Evolutionary conservation across 371 early-diverging fungal species (phyloP).

Genomic region (Mortierella sp.): DNA sequence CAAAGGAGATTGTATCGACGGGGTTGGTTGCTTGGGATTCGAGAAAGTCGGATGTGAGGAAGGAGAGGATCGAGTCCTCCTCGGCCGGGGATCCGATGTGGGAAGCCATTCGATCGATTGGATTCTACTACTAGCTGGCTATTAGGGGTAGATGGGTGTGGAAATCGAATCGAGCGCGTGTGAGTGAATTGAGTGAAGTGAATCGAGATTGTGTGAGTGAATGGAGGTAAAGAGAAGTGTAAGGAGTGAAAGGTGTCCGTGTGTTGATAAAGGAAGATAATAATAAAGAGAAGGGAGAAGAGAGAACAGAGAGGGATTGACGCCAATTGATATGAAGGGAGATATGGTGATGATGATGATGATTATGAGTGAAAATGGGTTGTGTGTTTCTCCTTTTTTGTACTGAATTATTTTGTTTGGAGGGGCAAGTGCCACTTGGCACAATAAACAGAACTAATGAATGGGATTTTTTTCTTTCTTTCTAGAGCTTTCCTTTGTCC

Average conservation of each 20-base stretch:
- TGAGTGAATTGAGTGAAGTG: neutral
- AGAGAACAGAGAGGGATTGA: neutral
- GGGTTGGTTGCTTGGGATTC: constrained; percentile 45
- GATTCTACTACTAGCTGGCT: neutral
- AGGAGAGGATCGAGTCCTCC: constrained; percentile 55
- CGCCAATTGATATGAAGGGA: neutral
- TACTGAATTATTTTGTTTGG: neutral
- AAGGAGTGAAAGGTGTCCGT: neutral
- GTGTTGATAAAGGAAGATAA: neutral
- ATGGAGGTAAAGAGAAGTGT: neutral
- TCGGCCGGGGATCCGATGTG: constrained; percentile 25
- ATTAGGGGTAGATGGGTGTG: neutral
- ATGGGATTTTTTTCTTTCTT: too few relatives aligned
- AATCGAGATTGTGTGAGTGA: neutral
- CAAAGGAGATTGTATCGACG: constrained; percentile 10
- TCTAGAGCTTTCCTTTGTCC: neutral
- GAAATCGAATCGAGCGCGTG: neutral
- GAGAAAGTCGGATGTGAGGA: constrained; percentile 52
- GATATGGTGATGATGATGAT: neutral
- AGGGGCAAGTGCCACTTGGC: constrained; percentile 18
- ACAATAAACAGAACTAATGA: neutral
- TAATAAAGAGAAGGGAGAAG: neutral
- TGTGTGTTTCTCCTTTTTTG: constrained; percentile 1
- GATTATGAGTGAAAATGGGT: neutral
- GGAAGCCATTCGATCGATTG: constrained; percentile 8